Conservation (phyloP, 2,329 filamentous ascomycete genomes). For the Ophiostoma pallidulum region DNA sequence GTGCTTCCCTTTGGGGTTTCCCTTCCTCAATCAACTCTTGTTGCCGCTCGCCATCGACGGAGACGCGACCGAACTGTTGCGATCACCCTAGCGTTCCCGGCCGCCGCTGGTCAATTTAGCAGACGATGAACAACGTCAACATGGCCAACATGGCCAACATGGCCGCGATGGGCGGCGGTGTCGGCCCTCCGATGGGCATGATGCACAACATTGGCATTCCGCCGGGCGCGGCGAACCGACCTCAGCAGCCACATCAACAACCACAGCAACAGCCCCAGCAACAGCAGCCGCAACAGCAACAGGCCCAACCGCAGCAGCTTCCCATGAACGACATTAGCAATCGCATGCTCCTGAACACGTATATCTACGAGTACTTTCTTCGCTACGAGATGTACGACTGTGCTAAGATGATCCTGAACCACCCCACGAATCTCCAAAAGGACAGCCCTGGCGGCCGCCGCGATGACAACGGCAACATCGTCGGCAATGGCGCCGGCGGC, state of each 20-base stretch:
- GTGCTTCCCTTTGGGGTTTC: too few relatives aligned
- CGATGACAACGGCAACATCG: conserved; percentile 55
- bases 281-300: conserved; percentile 5
- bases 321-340: conserved; percentile 29
- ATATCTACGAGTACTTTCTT: conserved; percentile 87
- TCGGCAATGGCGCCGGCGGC: conserved; percentile 60
- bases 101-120: background rate
- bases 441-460: conserved; percentile 59
- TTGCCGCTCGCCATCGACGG: background rate
- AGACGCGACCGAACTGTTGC: background rate
- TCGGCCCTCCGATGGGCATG: conserved; percentile 55
- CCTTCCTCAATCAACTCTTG: background rate
- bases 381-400: conserved; percentile 76
- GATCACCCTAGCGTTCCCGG: background rate
- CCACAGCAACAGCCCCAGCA: conserved; percentile 9
- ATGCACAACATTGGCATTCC: conserved; percentile 49
- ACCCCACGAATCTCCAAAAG: conserved; percentile 57
- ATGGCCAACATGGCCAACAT: conserved; percentile 65
- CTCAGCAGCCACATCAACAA: conserved; percentile 3
- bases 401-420: conserved; percentile 64
- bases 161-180: conserved; percentile 58
- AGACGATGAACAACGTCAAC: conserved; percentile 51
- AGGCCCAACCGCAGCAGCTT: conserved; percentile 1
- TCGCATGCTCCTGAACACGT: conserved; percentile 63
- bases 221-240: conserved; percentile 25